Evolutionary conservation across 1,284 basidiomycete genomes (phyloP), one percentile per base, ranked within the genome.

Genomic region (Cystobasidium pallidum): DNA sequence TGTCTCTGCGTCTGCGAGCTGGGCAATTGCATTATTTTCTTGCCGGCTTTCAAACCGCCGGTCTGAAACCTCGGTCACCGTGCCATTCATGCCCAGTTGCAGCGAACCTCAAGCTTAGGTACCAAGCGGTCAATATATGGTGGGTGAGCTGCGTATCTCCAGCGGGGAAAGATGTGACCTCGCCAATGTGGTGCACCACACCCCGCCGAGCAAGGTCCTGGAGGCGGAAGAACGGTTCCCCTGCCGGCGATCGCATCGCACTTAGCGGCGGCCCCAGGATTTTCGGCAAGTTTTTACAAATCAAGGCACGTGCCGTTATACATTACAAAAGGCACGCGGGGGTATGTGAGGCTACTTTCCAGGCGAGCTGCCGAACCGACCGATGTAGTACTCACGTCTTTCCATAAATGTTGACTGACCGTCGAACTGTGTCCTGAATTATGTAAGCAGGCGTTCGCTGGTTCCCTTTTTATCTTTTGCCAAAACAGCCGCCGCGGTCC

Each of bases 111-210:
- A 39, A 13, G 6, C 36, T 39, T 6, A 39, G 36, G 13, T 39
- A 39, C n/a, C n/a, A n/a, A n/a, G n/a, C n/a, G n/a, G n/a, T n/a
- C n/a, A n/a, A n/a, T n/a, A n/a, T n/a, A n/a, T n/a, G n/a, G n/a
- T n/a, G n/a, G n/a, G n/a, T n/a, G n/a, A n/a, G 43, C 11, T 45
- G 43, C 3, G 7, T 45, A n/a, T 11, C 8, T 8, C 11, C 15
- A 45, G 43, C 43, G 4, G 15, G 15, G 11, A 15, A 11, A n/a
- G 15, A 17, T 8, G 11, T 8, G n/a, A n/a, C 43, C 19, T 7
- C 36, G 43, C 43, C 3, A 45, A 45, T 45, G 43, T 45, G 43
- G 43, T 45, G 43, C 43, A 45, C 43, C 43, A 45, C 43, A 45
- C n/a, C 15, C 19, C 6, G 15, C 43, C 43, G 11, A 45, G 11